A percentile compares a stretch with the other conserved stretches of the same genome.
Evolutionary conservation across 2,329 filamentous ascomycete genomes (phyloP).

Genomic region (Calonectria multiphialidica): DNA sequence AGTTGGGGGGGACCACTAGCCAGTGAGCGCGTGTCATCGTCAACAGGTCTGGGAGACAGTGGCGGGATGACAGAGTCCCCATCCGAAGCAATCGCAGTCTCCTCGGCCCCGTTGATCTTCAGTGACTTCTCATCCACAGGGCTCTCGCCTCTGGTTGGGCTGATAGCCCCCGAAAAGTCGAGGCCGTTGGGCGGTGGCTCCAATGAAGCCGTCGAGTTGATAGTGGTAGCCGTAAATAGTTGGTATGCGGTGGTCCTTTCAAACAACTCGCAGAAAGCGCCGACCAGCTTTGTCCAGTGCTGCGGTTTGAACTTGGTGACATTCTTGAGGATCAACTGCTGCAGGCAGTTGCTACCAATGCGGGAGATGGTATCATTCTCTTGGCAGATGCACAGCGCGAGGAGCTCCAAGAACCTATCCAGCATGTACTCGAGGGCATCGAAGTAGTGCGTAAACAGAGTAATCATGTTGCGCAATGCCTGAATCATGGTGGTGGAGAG

Average conservation of each 20-base stretch:
- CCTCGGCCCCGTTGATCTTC: slow-evolving; percentile 69
- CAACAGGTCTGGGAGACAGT: slow-evolving; percentile 42
- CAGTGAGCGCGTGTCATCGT: slow-evolving; percentile 51
- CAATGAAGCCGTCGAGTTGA: slow-evolving; percentile 64
- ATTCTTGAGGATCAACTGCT: slow-evolving; percentile 96
- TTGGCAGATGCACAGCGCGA: slow-evolving; percentile 97
- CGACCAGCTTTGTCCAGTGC: slow-evolving; percentile 96
- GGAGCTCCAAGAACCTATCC: slow-evolving; percentile 92
- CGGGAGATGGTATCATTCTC: slow-evolving; percentile 98
- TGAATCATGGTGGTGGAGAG: slow-evolving; percentile 99
- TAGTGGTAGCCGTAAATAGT: slow-evolving; percentile 85
- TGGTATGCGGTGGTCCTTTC: slow-evolving; percentile 94
- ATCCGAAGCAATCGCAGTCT: slow-evolving; percentile 48
- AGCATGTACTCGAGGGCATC: slow-evolving; percentile 97
- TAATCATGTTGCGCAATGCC: slow-evolving; percentile 97
- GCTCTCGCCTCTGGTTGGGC: slow-evolving; percentile 53
- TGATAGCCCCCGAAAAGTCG: slow-evolving; percentile 61
- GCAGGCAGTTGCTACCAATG: slow-evolving; percentile 97
- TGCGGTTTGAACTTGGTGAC: slow-evolving; percentile 88
- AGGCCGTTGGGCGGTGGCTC: slow-evolving; percentile 65
- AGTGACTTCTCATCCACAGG: slow-evolving; percentile 67
- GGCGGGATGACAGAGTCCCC: slow-evolving; percentile 48
- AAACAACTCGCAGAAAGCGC: slow-evolving; percentile 95
- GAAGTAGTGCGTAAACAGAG: slow-evolving; percentile 98
- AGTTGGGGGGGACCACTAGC: slow-evolving; percentile 60